Evolutionary conservation across 352 stramenopile genomes (phyloP).

Genomic region (Pilasporangium apinafurcum): DNA sequence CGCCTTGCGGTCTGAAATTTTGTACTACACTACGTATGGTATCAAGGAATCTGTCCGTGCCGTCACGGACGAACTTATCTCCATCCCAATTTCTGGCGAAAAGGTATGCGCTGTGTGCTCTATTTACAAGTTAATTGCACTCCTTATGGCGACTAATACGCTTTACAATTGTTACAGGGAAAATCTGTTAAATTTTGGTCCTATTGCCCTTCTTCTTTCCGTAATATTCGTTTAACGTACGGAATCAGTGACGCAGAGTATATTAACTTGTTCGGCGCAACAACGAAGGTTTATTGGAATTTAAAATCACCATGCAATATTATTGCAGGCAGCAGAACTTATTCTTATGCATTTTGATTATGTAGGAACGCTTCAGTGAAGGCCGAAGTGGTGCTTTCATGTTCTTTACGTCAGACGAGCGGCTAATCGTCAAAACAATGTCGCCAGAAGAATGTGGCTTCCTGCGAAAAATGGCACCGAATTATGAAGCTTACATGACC

Average conservation of each 20-base stretch:
- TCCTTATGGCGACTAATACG: conserved; percentile 1
- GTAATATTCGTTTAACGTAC: conserved; percentile 75
- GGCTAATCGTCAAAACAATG: conserved; percentile 90
- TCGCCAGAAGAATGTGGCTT: conserved; percentile 81
- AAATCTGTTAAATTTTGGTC: conserved; percentile 88
- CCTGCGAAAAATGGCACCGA: conserved; percentile 77
- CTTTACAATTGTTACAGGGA: conserved; percentile 17
- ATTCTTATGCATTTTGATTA: background rate
- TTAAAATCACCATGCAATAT: background rate
- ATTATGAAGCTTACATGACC: conserved; percentile 85
- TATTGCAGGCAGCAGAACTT: too few species aligned
- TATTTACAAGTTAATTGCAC: too few species aligned
- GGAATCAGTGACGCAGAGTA: conserved; percentile 82
- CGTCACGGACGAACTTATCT: conserved; percentile 64
- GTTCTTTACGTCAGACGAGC: conserved; percentile 88
- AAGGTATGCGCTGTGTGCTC: conserved; percentile 31
- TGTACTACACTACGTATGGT: conserved; percentile 88
- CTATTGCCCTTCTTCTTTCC: conserved; percentile 80
- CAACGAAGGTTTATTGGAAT: conserved; percentile 48
- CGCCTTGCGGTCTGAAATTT: conserved; percentile 81
- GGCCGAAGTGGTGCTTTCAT: conserved; percentile 88
- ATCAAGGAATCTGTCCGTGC: conserved; percentile 84
- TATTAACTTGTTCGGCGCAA: conserved; percentile 77
- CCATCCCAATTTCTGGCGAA: conserved; percentile 76
- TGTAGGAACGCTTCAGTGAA: conserved; percentile 78